Evolutionary conservation across 148 eudicot genomes (phyloP), one percentile per base, ranked within the genome.

Genomic region (Cornus suecica): DNA sequence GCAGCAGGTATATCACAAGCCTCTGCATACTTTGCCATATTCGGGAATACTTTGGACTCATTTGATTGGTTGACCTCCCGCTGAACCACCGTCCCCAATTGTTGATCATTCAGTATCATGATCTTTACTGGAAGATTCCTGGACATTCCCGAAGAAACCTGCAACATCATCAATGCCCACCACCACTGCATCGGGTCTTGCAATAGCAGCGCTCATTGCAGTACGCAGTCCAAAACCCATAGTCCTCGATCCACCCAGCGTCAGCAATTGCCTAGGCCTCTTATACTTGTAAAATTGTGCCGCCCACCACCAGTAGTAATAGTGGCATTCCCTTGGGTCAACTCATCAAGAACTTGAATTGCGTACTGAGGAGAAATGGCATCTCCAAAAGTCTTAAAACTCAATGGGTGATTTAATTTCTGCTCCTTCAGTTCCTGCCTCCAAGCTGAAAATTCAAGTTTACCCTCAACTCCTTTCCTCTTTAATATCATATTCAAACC

Each of bases 181-280:
- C 23, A 88, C 87, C 3, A 84, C 75, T 3, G 83, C 80, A 78
- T 86, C 86, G 0, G 91, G 91, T 31, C n/a, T n/a, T n/a, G n/a
- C n/a, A n/a, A n/a, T n/a, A n/a, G n/a, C n/a, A n/a, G n/a, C n/a
- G n/a, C n/a, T n/a, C n/a, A 88, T 80, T 51, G 91, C 89, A 65
- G 91, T 87, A 20, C 89, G 91, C 65, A 88, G 82, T 23, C 89
- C 91, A 37, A 88, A 88, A 2, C 89, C 89, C 91, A 88, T 86
- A n/a, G n/a, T n/a, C n/a, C n/a, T n/a, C n/a, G n/a, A n/a, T n/a
- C n/a, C 91, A 27, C 83, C 84, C 0, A 89, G 86, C 23, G 91
- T 84, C 74, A 88, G 71, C 89, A 89, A 88, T 25, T 88, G 89
- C 20, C 91, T 81, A 64, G 91, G 87, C n/a, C 72, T 74, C 1